Evolutionary conservation across 352 stramenopile genomes (phyloP), one percentile per base, ranked within the genome.

Genomic region (Pythium rhizo-oryzae): DNA sequence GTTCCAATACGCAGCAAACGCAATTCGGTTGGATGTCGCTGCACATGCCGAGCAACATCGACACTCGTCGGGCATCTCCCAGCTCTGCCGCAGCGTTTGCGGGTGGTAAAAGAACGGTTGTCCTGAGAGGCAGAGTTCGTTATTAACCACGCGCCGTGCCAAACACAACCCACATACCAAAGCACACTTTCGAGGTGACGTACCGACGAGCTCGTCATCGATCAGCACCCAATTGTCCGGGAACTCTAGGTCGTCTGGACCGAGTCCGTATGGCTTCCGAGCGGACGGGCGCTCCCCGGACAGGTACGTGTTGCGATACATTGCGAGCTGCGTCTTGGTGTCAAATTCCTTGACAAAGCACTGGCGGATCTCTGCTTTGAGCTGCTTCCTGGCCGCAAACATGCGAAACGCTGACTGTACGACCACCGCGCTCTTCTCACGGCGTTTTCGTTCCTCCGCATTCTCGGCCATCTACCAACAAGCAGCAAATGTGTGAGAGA

Each of bases 91-190:
- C 87, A 85, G 28, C 35, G 66, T 61, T 56, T 72, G 16, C 5
- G 82, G 81, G 54, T 92, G 85, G 76, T 89, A 94, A 65, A 85
- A 94, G 72, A 81, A 91, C n/a, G 59, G 59, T 43, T 89, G n/a
- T n/a, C n/a, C n/a, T n/a, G n/a, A n/a, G n/a, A n/a, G n/a, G n/a
- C n/a, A n/a, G n/a, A n/a, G n/a, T n/a, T n/a, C n/a, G n/a, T n/a
- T n/a, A n/a, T n/a, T n/a, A n/a, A n/a, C n/a, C n/a, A n/a, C n/a
- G n/a, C n/a, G n/a, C n/a, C n/a, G n/a, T n/a, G n/a, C n/a, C n/a
- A n/a, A n/a, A n/a, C 4, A n/a, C 5, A 33, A 18, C n/a, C n/a
- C 4, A n/a, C n/a, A n/a, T n/a, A n/a, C 28, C 28, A 6, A 33
- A 33, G 6, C 28, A 33, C 28, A 2, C 6, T 33, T 33, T 33